Base-by-base conservation (phyloP, 768 basidiomycete species). In the Mrakia blollopis region DNA sequence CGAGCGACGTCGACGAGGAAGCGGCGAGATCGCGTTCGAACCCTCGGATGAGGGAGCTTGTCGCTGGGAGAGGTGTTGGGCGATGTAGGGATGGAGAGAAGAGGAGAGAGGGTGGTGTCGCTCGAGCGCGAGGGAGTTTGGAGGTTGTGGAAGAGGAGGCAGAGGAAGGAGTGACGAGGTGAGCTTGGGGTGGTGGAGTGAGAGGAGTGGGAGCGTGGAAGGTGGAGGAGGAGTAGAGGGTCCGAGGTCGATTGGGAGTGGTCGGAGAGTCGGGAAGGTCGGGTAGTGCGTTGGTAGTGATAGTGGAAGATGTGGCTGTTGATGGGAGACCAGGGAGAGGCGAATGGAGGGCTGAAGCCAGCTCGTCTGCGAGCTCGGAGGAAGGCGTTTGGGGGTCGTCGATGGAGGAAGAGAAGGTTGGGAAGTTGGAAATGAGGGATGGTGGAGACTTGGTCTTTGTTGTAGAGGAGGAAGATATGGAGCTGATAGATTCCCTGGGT, bases 161-260 rank as follows among this genome's bases (percentile, higher is more conserved):
- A n/a, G 44, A 28, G n/a, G 39, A 41, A 18, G 47, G 32, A 44
- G 70, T 8, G 50, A 52, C 70, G 52, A 72, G 18, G 69, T 76
- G 75, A 8, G 75, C 75, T 30, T 23, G 54, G 25, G 75, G 68
- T 14, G 75, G 75, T 16, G 75, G 41, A 1, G 67, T 44, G n/a
- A 57, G 57, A 35, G 57, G 57, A 0, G n/a, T 7, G 0, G 75
- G 75, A 44, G 69, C 54, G 18, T 70, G 21, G 75, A 71, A 76
- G 18, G 57, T 13, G 6, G 50, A n/a, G 57, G 65, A 32, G 9
- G 75, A 60, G 52, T 54, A 52, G 30, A 50, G 39, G 25, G 68
- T 35, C 1, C 54, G 50, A 28, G 50, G 52, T 37, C 35, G 52
- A 25, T 70, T 32, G 4, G 68, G 50, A 3, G 57, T 60, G 35